These are phyloP conservation scores for Globisporangium barbulae DNA, from an alignment of 352 stramenopile species.

Conservation along the genomic window DNA sequence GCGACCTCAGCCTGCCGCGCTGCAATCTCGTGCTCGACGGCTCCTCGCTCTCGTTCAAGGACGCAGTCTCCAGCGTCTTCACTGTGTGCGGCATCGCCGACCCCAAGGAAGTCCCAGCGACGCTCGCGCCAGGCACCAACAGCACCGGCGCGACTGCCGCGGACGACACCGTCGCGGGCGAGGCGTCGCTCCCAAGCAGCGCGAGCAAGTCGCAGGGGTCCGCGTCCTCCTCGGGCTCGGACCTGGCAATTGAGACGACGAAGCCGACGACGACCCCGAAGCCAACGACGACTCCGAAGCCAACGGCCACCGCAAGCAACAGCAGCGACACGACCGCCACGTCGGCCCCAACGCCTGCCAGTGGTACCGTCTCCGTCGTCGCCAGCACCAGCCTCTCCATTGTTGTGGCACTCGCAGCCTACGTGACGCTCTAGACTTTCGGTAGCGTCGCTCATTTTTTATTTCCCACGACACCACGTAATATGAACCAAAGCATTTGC, in stretches of 20 bases:
- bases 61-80: slow-evolving; percentile 26
- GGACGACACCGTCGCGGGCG: background rate
- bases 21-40: slow-evolving; percentile 30
- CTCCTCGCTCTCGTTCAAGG: slow-evolving; percentile 26
- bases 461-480: background rate
- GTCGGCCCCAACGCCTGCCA: background rate
- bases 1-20: slow-evolving; percentile 23
- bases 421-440: background rate
- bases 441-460: background rate
- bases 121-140: slow-evolving; percentile 6
- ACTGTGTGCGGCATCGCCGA: slow-evolving; percentile 19
- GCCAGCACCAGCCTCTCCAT: slow-evolving; percentile 5
- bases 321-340: background rate
- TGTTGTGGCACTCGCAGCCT: background rate
- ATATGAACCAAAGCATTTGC: slow-evolving; percentile 3
- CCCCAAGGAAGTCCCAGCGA: slow-evolving; percentile 14
- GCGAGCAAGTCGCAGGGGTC: background rate
- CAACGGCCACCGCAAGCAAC: background rate
- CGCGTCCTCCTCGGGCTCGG: slow-evolving; percentile 9
- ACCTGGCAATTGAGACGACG: background rate
- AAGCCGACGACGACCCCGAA: background rate
- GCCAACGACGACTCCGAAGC: slow-evolving; percentile 2
- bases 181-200: background rate
- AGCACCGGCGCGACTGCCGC: slow-evolving; percentile 2
- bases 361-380: background rate